These are phyloP conservation scores for Ballota nigra DNA, from an alignment of 257 asterid genomes.

Conservation along the genomic window DNA sequence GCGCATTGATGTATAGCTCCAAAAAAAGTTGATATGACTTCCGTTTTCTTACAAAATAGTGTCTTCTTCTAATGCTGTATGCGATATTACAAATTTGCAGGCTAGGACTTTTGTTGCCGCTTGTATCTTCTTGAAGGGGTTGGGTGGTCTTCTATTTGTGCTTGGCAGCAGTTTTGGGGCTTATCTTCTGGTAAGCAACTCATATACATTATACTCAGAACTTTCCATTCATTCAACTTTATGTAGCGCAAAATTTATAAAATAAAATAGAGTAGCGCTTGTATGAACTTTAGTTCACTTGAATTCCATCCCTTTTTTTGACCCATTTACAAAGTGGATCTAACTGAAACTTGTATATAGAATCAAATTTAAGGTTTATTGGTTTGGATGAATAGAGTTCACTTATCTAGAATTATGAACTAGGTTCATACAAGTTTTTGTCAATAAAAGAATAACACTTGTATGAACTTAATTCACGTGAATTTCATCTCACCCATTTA, in stretches of 20 bases:
- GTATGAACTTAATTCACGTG: too few relatives aligned
- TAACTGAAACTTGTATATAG: too few relatives aligned
- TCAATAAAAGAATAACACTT: too few relatives aligned
- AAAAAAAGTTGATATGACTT: not conserved
- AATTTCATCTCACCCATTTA: too few relatives aligned
- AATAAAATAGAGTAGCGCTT: too few relatives aligned
- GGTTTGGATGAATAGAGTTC: too few relatives aligned
- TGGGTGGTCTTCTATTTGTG: slow-evolving; percentile 85
- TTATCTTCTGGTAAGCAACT: slow-evolving; percentile 61
- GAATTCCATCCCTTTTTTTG: too few relatives aligned
- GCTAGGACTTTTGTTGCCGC: slow-evolving; percentile 58
- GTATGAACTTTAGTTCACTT: too few relatives aligned
- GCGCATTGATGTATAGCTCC: slow-evolving; percentile 55
- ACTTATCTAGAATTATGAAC: too few relatives aligned
- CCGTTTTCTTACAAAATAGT: not conserved
- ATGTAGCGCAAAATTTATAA: not conserved
- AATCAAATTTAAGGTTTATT: too few relatives aligned
- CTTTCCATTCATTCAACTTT: slow-evolving; percentile 5
- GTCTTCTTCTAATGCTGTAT: not conserved
- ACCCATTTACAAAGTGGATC: too few relatives aligned
- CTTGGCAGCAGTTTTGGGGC: slow-evolving; percentile 83
- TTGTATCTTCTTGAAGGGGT: slow-evolving; percentile 64
- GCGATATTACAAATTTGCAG: slow-evolving; percentile 39
- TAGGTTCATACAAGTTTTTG: too few relatives aligned
- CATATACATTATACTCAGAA: not conserved